A percentile compares a stretch with the other conserved stretches of the same genome.
Conservation (phyloP, 2,329 filamentous ascomycete species). For the Fusarium sp. region DNA sequence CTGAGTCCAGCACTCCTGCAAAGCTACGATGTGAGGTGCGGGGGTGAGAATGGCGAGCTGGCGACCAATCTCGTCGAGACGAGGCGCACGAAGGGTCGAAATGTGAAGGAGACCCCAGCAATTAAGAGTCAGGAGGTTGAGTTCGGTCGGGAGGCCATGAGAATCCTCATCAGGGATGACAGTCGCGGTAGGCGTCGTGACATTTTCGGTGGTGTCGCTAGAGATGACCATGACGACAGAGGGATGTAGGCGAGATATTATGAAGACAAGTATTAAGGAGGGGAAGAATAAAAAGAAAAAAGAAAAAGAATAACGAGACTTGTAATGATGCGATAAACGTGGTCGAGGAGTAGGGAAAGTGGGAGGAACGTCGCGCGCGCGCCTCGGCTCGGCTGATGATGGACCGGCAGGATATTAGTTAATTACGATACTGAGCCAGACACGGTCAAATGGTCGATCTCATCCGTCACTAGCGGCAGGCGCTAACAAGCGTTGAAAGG, state of each 20-base stretch:
- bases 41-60: slow-evolving; percentile 78
- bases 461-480: slow-evolving; percentile 17
- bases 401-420: slow-evolving; percentile 29
- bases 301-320: neutral
- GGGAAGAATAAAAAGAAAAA: neutral
- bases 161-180: slow-evolving; percentile 40
- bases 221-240: slow-evolving; percentile 38
- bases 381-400: slow-evolving; percentile 21
- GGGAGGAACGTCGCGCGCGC: slow-evolving; percentile 15
- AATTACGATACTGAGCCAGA: slow-evolving; percentile 29
- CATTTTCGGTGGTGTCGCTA: slow-evolving; percentile 30
- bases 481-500: slow-evolving; percentile 14
- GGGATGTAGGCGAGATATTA: slow-evolving; percentile 23
- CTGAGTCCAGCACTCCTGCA: slow-evolving; percentile 95
- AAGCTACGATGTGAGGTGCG: slow-evolving; percentile 84
- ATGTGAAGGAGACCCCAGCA: slow-evolving; percentile 97
- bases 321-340: neutral
- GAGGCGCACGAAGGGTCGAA: slow-evolving; percentile 80
- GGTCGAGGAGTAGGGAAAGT: neutral
- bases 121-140: slow-evolving; percentile 90
- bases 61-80: slow-evolving; percentile 85
- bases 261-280: neutral
- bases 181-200: slow-evolving; percentile 37
- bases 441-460: neutral
- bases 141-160: slow-evolving; percentile 61